Evolutionary conservation across 1,139 yeast species (phyloP), one percentile per base, ranked within the genome.

Genomic region (Pichia sp.): DNA sequence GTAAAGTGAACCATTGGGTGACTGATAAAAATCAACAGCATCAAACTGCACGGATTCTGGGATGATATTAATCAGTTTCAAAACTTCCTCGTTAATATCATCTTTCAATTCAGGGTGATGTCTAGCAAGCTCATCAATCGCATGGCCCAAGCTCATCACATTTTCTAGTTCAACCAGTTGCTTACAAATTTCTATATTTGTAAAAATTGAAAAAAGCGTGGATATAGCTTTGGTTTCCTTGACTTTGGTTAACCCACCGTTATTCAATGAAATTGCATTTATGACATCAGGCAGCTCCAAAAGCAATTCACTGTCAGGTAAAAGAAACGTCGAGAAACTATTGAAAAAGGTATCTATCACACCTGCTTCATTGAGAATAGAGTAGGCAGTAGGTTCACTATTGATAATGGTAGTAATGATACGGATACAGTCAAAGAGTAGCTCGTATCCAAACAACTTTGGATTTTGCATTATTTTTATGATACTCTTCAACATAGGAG

Each of bases 311-410:
- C 81, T 74, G 15, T 85, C 79, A 8, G 86, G 85, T 41, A 80
- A 71, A 60, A 84, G 72, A 58, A 83, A 75, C 1, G 68, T 60
- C 45, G 72, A 71, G 71, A 87, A 81, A 62, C 80, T 75, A 55
- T 79, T 77, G 51, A 90, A 68, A 43, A 90, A 77, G 1, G 81
- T 73, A 52, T 87, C 87, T 44, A 90, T 80, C 1, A 89, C 82
- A 1, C 82, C 80, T 0, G 95, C 87, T 67, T 92, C 98, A 51
- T 81, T 84, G 63, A 92, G 76, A 50, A 92, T 86, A 2, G 89
- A 79, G 65, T 80, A 90, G 4, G 96, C 90, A 0, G 97, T 90
- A 3, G 98, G 97, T 64, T 92, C 98, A 61, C 87, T 88, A 66
- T 92, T 95, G 49, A 92, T 82, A 60, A 90, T 88, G 38, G 81